phyloP scores from a whole-genome alignment of 1,139 yeast genomes.

The Hemisphaericaspora lyxosophila region DNA sequence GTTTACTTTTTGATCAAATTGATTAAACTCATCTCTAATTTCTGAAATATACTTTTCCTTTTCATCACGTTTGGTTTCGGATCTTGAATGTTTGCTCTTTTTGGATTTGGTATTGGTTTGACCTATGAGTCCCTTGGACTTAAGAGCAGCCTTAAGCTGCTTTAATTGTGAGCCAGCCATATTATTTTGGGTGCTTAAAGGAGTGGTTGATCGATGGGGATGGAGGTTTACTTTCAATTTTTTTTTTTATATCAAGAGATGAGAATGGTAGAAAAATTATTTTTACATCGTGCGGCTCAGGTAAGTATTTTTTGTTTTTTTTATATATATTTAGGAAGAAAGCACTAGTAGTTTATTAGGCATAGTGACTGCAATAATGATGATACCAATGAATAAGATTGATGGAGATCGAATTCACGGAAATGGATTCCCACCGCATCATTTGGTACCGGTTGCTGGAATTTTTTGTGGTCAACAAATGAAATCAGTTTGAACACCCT shows the following conservation, averaged over 20 bases:
- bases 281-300: slow-evolving; percentile 7
- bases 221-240: too few species aligned
- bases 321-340: too few species aligned
- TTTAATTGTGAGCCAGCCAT: slow-evolving; percentile 94
- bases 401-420: too few species aligned
- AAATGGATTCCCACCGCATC: too few species aligned
- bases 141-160: slow-evolving; percentile 73
- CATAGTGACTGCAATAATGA: too few species aligned
- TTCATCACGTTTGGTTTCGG: slow-evolving; percentile 69
- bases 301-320: too few species aligned
- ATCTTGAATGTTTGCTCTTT: slow-evolving; percentile 51
- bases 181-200: background rate
- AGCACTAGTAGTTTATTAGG: too few species aligned
- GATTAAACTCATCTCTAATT: slow-evolving; percentile 82
- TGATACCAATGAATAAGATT: too few species aligned
- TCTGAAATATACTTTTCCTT: slow-evolving; percentile 52
- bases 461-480: too few species aligned
- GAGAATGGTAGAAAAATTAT: background rate
- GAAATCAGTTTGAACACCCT: too few species aligned
- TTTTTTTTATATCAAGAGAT: background rate
- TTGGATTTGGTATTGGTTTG: slow-evolving; percentile 61
- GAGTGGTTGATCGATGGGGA: background rate
- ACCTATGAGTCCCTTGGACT: slow-evolving; percentile 78
- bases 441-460: too few species aligned
- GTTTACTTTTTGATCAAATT: slow-evolving; percentile 77